These are phyloP conservation scores for Mrakia gelida DNA, from an alignment of 768 basidiomycete genomes.

Conservation along the genomic window DNA sequence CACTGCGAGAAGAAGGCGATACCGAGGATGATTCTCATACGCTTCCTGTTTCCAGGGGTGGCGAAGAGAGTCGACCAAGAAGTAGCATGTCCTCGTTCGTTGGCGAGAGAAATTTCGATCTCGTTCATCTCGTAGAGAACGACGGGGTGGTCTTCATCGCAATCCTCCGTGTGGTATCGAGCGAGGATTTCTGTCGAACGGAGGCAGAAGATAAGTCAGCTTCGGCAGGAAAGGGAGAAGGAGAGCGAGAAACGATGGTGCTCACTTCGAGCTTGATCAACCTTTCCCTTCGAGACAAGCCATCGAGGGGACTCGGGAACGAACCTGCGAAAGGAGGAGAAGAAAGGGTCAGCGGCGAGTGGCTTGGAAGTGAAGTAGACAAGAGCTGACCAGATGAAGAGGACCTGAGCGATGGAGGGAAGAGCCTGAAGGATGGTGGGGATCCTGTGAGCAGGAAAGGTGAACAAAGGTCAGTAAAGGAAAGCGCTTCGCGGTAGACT, in stretches of 20 bases:
- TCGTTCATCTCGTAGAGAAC: conserved; percentile 29
- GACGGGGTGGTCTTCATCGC: conserved; percentile 47
- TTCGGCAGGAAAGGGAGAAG: neutral
- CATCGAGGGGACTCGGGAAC: conserved; percentile 81
- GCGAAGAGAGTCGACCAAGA: conserved; percentile 16
- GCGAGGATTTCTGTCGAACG: conserved; percentile 52
- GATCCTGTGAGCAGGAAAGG: conserved; percentile 65
- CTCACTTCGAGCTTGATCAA: conserved; percentile 59
- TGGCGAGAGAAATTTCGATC: conserved; percentile 16
- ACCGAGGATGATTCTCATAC: conserved; percentile 27
- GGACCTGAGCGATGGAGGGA: conserved; percentile 50
- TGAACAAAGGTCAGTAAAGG: conserved; percentile 14
- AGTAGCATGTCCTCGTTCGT: neutral
- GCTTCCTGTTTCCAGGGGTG: conserved; percentile 12
- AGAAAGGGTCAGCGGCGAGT: no score
- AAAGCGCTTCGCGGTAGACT: conserved; percentile 32
- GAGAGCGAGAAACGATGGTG: neutral
- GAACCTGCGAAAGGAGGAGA: conserved; percentile 42
- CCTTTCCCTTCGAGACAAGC: conserved; percentile 68
- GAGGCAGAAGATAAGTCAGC: neutral
- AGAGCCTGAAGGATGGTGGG: conserved; percentile 63
- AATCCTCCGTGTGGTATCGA: conserved; percentile 67
- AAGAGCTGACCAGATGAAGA: conserved; percentile 50
- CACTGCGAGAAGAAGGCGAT: conserved; percentile 59
- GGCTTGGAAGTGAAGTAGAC: no score